Evolutionary conservation across 2,329 filamentous ascomycete species (phyloP), one percentile per base, ranked within the genome.

Genomic region (Mycosphaerella sp.): DNA sequence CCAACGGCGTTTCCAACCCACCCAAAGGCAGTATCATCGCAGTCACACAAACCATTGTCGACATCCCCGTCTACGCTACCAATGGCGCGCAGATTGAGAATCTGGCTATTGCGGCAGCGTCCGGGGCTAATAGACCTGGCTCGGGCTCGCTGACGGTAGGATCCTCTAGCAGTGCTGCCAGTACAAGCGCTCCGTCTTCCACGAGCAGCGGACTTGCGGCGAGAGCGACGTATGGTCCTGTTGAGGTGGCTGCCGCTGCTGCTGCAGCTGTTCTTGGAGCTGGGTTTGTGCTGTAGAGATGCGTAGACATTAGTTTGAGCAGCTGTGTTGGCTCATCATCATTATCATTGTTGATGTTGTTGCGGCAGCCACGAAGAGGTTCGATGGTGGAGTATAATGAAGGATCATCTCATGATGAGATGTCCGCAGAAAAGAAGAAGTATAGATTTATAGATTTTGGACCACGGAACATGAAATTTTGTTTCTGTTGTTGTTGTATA

Each of bases 1-100:
- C 87, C 59, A 81, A 85, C 43, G 90, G 91, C 56, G 79, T 95
- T 54, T 73, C 70, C 43, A 79, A 79, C 57, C 79, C 82, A 50
- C 81, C 82, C 35, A 66, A 66, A 4, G 75, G 75, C 37, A 68
- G 69, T 47, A 66, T 95, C 47, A 77, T 86, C 21, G 61, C 72
- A 2, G 78, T 89, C 44, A 75, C 70, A 14, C 68, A 76, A 51
- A 83, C 77, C 17, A 72, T 71, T 27, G 78, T 86, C 49, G 72
- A 74, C 18, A 71, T 79, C 58, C 73, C 72, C 2, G 78, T 95
- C 12, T 78, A 77, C 60, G 73, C 73, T 40, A 71, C 70, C 59
- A 74, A 75, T 40, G 81, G 82, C 45, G 69, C 70, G 57, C 68
- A 79, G 56, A 78, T 95, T 61, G 73, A 77, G 44, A 77, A 80